A percentile compares a stretch with the other conserved stretches of the same genome.
Conservation (phyloP, 2,329 filamentous ascomycete species). For the Boeremia exigua region DNA sequence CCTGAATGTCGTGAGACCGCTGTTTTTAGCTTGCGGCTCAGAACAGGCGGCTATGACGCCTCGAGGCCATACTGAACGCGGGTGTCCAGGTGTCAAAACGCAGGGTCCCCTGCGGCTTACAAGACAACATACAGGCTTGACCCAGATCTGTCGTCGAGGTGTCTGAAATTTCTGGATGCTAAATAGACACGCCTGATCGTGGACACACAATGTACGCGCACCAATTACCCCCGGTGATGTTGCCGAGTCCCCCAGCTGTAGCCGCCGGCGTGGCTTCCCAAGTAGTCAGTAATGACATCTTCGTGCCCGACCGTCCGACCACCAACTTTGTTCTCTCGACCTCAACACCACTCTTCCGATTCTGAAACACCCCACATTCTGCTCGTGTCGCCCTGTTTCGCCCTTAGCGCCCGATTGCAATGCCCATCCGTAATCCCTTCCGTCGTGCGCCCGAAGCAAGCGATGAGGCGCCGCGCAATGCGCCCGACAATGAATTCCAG, state of each 20-base stretch:
- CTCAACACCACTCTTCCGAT: conserved; percentile 24
- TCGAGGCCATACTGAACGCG: conserved; percentile 8
- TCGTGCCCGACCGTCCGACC: conserved; percentile 13
- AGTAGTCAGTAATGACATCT: conserved; percentile 16
- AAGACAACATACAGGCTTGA: conserved; percentile 3
- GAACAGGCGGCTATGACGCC: conserved; percentile 27
- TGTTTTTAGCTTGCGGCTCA: conserved; percentile 23
- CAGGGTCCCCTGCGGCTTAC: conserved; percentile 28
- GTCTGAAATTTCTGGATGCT: neutral
- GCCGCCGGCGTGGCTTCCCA: conserved; percentile 15
- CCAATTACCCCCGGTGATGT: conserved; percentile 6
- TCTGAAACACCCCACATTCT: conserved; percentile 24
- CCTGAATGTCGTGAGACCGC: conserved; percentile 18
- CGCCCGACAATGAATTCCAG: conserved; percentile 42
- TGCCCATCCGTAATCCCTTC: conserved; percentile 53
- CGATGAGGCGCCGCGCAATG: conserved; percentile 41
- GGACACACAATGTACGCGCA: neutral
- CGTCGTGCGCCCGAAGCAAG: conserved; percentile 44
- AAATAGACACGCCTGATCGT: conserved; percentile 4
- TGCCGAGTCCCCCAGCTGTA: conserved; percentile 11
- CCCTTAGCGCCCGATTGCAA: conserved; percentile 26
- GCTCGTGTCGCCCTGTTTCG: conserved; percentile 24
- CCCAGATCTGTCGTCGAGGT: conserved; percentile 3
- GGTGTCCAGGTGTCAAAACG: conserved; percentile 32
- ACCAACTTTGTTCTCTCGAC: conserved; percentile 15